Evolutionary conservation across 768 basidiomycete genomes (phyloP).

Genomic region (Floccularia luteovirens): DNA sequence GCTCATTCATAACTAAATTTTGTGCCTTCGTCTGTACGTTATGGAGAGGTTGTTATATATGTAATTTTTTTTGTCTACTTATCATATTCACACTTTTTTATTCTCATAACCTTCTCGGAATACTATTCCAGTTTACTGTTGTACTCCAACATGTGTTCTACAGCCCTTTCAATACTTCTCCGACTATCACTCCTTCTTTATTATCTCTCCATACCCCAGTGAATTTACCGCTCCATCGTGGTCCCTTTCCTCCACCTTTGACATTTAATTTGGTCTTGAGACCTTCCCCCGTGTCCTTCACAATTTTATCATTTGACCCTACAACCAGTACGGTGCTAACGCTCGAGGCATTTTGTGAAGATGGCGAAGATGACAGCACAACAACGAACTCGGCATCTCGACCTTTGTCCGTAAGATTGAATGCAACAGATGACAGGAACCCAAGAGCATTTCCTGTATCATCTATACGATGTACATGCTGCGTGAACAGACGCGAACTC

Average conservation of each 20-base stretch:
- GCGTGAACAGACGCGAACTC: constrained; percentile 27
- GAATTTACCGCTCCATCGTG: constrained; percentile 71
- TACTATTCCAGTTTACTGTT: too few relatives aligned
- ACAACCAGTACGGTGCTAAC: constrained; percentile 51
- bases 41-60: too few relatives aligned
- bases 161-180: constrained; percentile 26
- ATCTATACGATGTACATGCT: constrained; percentile 52
- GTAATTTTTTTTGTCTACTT: too few relatives aligned
- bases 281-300: constrained; percentile 50
- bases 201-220: constrained; percentile 53
- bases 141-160: too few relatives aligned
- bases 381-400: constrained; percentile 30
- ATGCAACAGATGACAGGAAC: constrained; percentile 52
- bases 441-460: constrained; percentile 51
- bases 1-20: too few relatives aligned
- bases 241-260: constrained; percentile 76
- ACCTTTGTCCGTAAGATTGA: constrained; percentile 13
- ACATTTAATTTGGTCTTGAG: constrained; percentile 50
- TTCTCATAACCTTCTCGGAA: too few relatives aligned
- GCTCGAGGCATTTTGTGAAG: constrained; percentile 40
- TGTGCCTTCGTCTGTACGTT: too few relatives aligned
- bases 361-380: constrained; percentile 56
- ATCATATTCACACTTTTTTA: too few relatives aligned
- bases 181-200: constrained; percentile 31
- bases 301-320: constrained; percentile 51